Percentiles rank a stretch among this genome's conserved stretches.
phyloP scores from a whole-genome alignment of 495 filamentous ascomycete genomes.

The Talaromyces ruber region DNA sequence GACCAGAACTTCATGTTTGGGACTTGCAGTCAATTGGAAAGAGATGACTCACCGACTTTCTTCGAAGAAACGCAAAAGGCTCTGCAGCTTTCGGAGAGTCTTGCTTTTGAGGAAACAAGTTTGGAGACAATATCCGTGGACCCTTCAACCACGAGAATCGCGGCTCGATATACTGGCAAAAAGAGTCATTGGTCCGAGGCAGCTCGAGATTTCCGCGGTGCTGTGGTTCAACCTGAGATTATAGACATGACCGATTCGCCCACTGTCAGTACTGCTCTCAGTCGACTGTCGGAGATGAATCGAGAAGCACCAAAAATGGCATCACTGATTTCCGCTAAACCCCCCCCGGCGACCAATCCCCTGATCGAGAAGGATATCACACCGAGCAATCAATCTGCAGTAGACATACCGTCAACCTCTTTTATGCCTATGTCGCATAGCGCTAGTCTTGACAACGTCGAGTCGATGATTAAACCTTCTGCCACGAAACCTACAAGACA shows the following conservation, averaged over 20 bases:
- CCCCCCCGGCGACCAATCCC: not conserved
- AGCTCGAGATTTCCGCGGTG: constrained; percentile 53
- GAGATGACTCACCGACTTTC: constrained; percentile 61
- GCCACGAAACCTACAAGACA: not conserved
- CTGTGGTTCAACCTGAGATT: constrained; percentile 48
- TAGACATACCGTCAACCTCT: not conserved
- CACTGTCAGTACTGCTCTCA: constrained; percentile 1
- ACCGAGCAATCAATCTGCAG: not conserved
- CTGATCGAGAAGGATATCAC: not conserved
- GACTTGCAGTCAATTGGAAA: constrained; percentile 81
- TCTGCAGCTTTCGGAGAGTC: constrained; percentile 50
- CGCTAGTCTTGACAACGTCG: not conserved
- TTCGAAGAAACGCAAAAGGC: constrained; percentile 63
- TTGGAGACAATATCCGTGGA: not conserved
- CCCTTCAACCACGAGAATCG: constrained; percentile 5
- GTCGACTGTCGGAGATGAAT: not conserved
- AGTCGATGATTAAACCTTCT: not conserved
- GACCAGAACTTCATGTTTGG: constrained; percentile 83
- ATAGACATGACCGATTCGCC: constrained; percentile 47
- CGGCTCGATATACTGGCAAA: constrained; percentile 19
- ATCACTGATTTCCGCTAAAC: not conserved
- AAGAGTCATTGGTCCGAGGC: constrained; percentile 60
- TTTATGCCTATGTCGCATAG: not conserved
- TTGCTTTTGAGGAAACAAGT: not conserved
- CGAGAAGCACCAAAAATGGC: not conserved